Conservation (phyloP, 2,329 filamentous ascomycete species). For the Cladobotryum mycophilum region DNA sequence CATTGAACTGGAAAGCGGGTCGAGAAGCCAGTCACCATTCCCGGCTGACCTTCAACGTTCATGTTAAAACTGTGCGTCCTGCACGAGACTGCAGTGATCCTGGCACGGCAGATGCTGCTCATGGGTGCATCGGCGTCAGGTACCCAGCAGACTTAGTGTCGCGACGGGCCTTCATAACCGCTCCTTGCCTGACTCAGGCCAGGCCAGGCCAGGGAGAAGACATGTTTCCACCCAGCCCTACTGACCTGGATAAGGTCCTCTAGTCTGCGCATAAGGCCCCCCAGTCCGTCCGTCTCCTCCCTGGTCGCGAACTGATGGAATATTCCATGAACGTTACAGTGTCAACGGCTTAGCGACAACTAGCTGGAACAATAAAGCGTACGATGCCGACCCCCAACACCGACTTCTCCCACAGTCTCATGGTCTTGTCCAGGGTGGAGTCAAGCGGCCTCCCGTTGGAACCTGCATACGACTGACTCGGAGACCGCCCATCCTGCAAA, state of each 20-base stretch:
- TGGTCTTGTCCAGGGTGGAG: no score
- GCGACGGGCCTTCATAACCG: not conserved
- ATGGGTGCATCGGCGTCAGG: conserved; percentile 21
- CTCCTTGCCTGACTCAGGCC: not conserved
- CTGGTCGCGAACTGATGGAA: not conserved
- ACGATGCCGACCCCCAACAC: no score
- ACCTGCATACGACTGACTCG: no score
- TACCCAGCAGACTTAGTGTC: conserved; percentile 1
- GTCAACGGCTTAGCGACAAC: no score
- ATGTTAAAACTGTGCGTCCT: conserved; percentile 4
- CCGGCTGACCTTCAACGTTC: not conserved
- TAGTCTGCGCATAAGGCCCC: not conserved
- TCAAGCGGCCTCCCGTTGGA: no score
- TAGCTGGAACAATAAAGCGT: no score
- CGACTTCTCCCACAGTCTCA: no score
- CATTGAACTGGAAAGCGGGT: not conserved
- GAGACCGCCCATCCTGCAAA: no score
- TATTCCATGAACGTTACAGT: no score
- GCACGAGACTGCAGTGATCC: conserved; percentile 22
- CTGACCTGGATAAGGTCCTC: no score
- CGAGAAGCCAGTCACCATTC: not conserved
- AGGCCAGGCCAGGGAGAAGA: not conserved
- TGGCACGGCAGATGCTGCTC: conserved; percentile 21
- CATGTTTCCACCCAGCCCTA: conserved; percentile 1
- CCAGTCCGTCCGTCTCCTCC: not conserved